Evolutionary conservation across 805 yeast genomes (phyloP).

Genomic region (Saccharomycopsis sp.): DNA sequence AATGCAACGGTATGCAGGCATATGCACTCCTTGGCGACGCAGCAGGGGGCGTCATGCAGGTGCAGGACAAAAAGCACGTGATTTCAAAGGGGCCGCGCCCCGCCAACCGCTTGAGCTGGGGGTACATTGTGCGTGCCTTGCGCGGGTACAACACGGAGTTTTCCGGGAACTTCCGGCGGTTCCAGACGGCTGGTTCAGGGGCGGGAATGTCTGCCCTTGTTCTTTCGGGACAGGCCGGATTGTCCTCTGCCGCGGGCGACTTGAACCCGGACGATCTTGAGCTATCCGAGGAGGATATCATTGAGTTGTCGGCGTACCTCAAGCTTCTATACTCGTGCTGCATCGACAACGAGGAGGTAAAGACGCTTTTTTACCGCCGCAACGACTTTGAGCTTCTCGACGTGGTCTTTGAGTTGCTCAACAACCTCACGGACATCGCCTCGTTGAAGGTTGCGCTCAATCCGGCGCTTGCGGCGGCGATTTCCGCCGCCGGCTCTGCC

Average conservation of each 20-base stretch:
- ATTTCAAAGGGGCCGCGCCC: not conserved
- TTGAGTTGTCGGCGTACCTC: constrained; percentile 67
- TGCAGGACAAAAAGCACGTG: not conserved
- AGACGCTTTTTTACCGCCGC: constrained; percentile 26
- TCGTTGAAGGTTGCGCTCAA: constrained; percentile 15
- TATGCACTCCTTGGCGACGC: constrained; percentile 40
- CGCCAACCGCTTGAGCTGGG: constrained; percentile 6
- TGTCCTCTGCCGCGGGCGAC: constrained; percentile 26
- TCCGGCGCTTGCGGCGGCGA: constrained; percentile 2
- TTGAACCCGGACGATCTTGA: constrained; percentile 39
- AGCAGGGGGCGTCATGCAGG: too few species aligned
- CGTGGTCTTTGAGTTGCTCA: constrained; percentile 35
- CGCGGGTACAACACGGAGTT: constrained; percentile 6
- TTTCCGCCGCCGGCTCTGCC: not conserved
- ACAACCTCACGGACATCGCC: constrained; percentile 16
- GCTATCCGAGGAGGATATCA: constrained; percentile 72
- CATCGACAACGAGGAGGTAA: constrained; percentile 32
- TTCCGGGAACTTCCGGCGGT: too few species aligned
- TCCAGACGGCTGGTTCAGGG: too few species aligned
- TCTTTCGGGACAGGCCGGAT: too few species aligned
- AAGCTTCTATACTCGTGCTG: constrained; percentile 55
- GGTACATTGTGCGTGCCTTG: constrained; percentile 6
- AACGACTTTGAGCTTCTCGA: constrained; percentile 26
- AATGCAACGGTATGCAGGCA: constrained; percentile 28
- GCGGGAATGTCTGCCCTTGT: too few species aligned